Evolutionary conservation across 78 protist species (phyloP), one percentile per base, ranked within the genome.

Genomic region (Planoprotostelium fungivorum): DNA sequence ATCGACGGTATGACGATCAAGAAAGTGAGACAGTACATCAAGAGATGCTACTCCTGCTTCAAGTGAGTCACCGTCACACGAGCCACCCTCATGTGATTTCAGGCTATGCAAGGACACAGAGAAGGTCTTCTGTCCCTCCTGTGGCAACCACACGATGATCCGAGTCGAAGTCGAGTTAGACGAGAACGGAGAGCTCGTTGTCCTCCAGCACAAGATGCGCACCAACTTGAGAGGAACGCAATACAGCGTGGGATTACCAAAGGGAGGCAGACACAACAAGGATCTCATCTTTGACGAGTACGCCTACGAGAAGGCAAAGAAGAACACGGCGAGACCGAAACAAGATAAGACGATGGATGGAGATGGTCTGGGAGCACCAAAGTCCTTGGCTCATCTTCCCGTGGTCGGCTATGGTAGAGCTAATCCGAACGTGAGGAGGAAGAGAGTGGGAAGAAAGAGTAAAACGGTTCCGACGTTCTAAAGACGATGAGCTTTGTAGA

Each of bases 21-120:
- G 37, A 83, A 93, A 35, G 95, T 94, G 63, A 90, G 87, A 87
- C 94, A 92, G 88, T 97, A 91, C 84, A 95, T 95, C 29, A 90
- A 91, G 34, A 92, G 92, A 88, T 97, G 99, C 93, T 91, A 93
- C 36, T 96, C 97, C 1, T 97, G 99, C 91, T 90, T 89, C 87
- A 91, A 85, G 96, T 93, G 38, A 34, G 63, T 89, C 73, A 51
- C 73, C 73, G 16, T 16, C 31, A 86, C 84, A 89, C 90, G 94
- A 87, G 91, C 91, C 36, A 86, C 39, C 34, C 83, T 87, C 36
- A 51, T 91, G 28, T 38, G 88, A 83, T 88, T 86, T 38, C 89
- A 92, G 84, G 94, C 94, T 31, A 86, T 88, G 73, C 73, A 51
- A 51, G 73, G 16, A 51, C 16, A 51, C 5, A 5, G 73, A 51